Evolutionary conservation across 2,329 filamentous ascomycete genomes (phyloP).

Genomic region (Xylariaceae sp.): DNA sequence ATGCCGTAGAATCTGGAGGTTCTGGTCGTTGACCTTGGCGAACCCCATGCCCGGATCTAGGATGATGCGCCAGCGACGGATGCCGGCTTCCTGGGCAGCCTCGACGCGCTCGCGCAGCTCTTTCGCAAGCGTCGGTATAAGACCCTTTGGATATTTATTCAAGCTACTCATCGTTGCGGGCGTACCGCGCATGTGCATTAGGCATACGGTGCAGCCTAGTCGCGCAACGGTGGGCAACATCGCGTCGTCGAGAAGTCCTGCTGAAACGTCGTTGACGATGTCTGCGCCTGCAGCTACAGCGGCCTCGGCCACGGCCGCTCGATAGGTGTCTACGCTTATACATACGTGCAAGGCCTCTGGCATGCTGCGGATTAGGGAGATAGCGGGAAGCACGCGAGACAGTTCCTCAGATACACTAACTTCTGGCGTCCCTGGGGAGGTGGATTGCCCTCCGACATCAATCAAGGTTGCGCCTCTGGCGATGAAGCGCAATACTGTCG

Average conservation of each 20-base stretch:
- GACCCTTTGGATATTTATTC: constrained; percentile 56
- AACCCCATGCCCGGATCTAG: constrained; percentile 94
- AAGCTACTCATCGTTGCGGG: constrained; percentile 74
- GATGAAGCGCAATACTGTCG: constrained; percentile 60
- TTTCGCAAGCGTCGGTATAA: constrained; percentile 40
- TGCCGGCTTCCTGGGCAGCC: constrained; percentile 73
- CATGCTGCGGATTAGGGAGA: constrained; percentile 65
- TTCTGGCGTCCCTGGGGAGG: constrained; percentile 68
- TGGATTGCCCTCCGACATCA: constrained; percentile 91
- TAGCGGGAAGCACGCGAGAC: constrained; percentile 71
- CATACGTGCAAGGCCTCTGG: constrained; percentile 60
- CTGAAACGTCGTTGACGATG: constrained; percentile 92
- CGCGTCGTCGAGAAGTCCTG: constrained; percentile 68
- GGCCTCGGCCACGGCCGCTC: constrained; percentile 72
- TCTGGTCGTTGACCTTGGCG: constrained; percentile 77
- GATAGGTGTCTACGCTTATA: constrained; percentile 91
- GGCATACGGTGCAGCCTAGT: constrained; percentile 70
- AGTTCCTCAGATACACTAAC: constrained; percentile 71
- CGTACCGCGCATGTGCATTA: constrained; percentile 93
- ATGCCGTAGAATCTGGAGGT: constrained; percentile 70
- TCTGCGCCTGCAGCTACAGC: constrained; percentile 77
- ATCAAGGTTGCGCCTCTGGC: constrained; percentile 73
- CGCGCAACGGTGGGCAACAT: constrained; percentile 81
- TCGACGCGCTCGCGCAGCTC: constrained; percentile 68
- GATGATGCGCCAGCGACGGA: constrained; percentile 89